Evolutionary conservation across 345 rosid species (phyloP).

Genomic region (Melastoma malabathricum): DNA sequence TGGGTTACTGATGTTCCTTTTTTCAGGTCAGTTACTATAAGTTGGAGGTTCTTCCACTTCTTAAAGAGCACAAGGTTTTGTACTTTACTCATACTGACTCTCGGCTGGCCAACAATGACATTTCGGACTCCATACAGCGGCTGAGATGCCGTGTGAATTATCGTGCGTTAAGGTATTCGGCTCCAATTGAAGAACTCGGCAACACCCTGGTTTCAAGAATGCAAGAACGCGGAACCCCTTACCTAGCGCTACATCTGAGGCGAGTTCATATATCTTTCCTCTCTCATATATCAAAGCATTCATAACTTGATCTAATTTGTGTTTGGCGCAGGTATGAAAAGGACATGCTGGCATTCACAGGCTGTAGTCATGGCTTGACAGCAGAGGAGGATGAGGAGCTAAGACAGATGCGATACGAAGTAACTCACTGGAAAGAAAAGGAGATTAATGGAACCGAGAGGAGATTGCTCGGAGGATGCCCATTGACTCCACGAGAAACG

Average conservation of each 20-base stretch:
- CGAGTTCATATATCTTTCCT: slow-evolving; percentile 12
- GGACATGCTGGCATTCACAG: slow-evolving; percentile 98
- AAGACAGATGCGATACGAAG: slow-evolving; percentile 65
- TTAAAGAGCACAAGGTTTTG: slow-evolving; percentile 78
- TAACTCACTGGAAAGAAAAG: slow-evolving; percentile 84
- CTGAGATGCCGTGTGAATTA: slow-evolving; percentile 88
- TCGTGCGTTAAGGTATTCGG: slow-evolving; percentile 67
- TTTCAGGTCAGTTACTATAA: slow-evolving; percentile 76
- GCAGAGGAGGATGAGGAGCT: slow-evolving; percentile 76
- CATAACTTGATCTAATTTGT: not conserved
- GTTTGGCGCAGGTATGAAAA: slow-evolving; percentile 60
- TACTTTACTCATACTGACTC: slow-evolving; percentile 92
- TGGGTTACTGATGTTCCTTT: slow-evolving; percentile 7
- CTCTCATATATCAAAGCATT: not conserved
- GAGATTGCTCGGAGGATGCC: slow-evolving; percentile 85
- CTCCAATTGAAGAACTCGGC: slow-evolving; percentile 70
- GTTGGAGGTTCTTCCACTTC: slow-evolving; percentile 56
- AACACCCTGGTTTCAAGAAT: slow-evolving; percentile 64
- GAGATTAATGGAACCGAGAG: slow-evolving; percentile 87
- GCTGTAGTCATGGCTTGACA: slow-evolving; percentile 81
- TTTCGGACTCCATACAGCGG: slow-evolving; percentile 56
- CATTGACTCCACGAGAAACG: slow-evolving; percentile 89
- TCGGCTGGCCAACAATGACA: slow-evolving; percentile 77
- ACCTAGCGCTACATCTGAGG: slow-evolving; percentile 95
- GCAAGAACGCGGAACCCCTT: slow-evolving; percentile 60